A percentile compares a stretch with the other conserved stretches of the same genome.
Conservation (phyloP, 805 yeast species). For the Nakazawaea populi region DNA sequence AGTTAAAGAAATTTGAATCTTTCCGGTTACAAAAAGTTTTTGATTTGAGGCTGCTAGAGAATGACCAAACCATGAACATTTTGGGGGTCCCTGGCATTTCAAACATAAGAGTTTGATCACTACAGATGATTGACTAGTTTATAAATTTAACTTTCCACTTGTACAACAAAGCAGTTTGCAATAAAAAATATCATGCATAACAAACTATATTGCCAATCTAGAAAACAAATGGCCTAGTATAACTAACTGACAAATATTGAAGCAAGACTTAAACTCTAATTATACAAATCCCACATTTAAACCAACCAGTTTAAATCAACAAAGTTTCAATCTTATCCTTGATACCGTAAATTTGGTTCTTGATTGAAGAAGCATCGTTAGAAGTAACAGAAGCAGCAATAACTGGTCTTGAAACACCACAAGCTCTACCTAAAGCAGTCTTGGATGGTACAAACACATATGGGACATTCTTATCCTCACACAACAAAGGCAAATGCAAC, state of each 20-base stretch:
- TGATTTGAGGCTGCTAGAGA: too few relatives aligned
- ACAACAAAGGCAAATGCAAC: slow-evolving; percentile 92
- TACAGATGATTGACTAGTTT: too few relatives aligned
- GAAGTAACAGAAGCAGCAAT: slow-evolving; percentile 98
- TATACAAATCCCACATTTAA: neutral
- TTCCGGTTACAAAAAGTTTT: too few relatives aligned
- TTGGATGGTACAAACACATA: slow-evolving; percentile 98
- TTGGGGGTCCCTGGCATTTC: too few relatives aligned
- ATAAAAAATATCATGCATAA: too few relatives aligned
- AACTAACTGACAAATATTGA: neutral
- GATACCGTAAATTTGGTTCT: slow-evolving; percentile 93
- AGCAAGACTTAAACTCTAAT: neutral
- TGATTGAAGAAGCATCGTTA: slow-evolving; percentile 96
- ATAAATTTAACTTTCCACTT: too few relatives aligned
- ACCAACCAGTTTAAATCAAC: slow-evolving; percentile 53
- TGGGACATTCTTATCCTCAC: slow-evolving; percentile 99
- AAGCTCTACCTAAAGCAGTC: slow-evolving; percentile 98
- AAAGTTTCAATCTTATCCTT: slow-evolving; percentile 99
- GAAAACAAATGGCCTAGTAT: too few relatives aligned
- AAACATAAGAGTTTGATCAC: too few relatives aligned
- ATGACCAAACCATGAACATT: too few relatives aligned
- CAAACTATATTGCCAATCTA: too few relatives aligned
- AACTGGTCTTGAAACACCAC: slow-evolving; percentile 99
- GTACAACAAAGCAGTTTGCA: too few relatives aligned
- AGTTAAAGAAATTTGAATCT: too few relatives aligned